Evolutionary conservation across 2,329 filamentous ascomycete species (phyloP), one percentile per base, ranked within the genome.

Genomic region (Leptographium radiaticola): DNA sequence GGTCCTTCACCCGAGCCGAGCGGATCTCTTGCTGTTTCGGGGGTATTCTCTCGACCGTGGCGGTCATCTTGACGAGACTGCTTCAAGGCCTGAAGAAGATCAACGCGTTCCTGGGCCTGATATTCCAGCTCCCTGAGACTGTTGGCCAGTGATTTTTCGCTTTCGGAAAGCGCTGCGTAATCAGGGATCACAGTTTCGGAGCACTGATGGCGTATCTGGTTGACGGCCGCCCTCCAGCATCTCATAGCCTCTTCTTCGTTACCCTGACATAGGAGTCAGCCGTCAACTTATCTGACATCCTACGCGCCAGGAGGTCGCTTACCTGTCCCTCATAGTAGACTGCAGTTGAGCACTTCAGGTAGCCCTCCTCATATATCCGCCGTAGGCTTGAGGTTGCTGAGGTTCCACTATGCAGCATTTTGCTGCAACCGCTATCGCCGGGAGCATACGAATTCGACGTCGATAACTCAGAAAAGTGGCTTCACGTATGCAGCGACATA

Each of bases 321-420:
- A 94, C 89, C 80, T 94, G 86, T 66, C 85, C 82, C 72, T 98
- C 93, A 68, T 95, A 96, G 71, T 95, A 96, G 52, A 95, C 87
- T 42, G 91, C 91, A 2, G 90, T 97, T 15, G 90, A 96, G 70
- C 90, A 96, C 65, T 86, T 89, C 62, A 96, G 72, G 71, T 95
- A 96, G 69, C 87, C 90, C 69, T 97, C 89, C 72, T 97, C 91
- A 71, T 97, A 97, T 54, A 89, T 95, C 78, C 95, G 96, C 72
- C 97, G 91, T 68, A 96, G 81, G 58, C 83, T 82, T 69, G 86
- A 82, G 65, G 83, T 76, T 58, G 68, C 57, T 25, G 49, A 31
- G 42, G 62, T 69, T 64, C 70, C 75, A 65, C 70, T 76, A 62
- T 71, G 72, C 66, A 75, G 74, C 77, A 80, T 80, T 60, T 64